Evolutionary conservation across 352 stramenopile genomes (phyloP), one percentile per base, ranked within the genome.

Genomic region (Peronospora belbahrii): DNA sequence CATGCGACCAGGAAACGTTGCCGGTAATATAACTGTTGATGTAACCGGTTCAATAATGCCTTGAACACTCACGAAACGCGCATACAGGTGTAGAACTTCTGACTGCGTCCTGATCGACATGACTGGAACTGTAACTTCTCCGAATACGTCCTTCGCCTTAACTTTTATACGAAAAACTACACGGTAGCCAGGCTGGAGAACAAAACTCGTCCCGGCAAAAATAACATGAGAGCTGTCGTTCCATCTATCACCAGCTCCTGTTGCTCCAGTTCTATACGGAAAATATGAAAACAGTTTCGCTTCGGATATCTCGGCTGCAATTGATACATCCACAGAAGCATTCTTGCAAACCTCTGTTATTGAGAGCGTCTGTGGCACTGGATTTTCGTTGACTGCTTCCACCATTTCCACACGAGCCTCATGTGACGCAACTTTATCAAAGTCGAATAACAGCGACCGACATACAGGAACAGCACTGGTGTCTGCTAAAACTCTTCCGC

Each of bases 351-450:
- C 13, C 9, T 17, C 43, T 11, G 31, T 45, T 15, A 77, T 36
- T 34, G 39, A 44, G 9, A 84, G 11, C 7, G 48, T 38, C 11
- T 74, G 27, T 22, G 59, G 49, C 1, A 77, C 51, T 0, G 74
- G 71, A 43, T 81, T 82, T 27, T 59, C 23, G 42, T 83, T 86
- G 4, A 37, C 65, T 18, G 83, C 47, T 30, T 55, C 60, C 14
- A 86, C 37, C n/a, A 63, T 48, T 7, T 78, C 62, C 2, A 43
- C 59, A 15, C 52, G 58, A 23, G 38, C 40, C 3, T 41, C 58
- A 15, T 52, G 35, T 6, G 39, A 47, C n/a, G 67, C 62, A 15
- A 84, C 48, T 17, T 65, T 69, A 3, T 64, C 67, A 18, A 84
- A 42, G 14, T 79, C 54, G 19, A 84, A 56, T 4, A 71, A 13